Conservation (phyloP, 768 basidiomycete genomes). For the Rickenella mellea region DNA sequence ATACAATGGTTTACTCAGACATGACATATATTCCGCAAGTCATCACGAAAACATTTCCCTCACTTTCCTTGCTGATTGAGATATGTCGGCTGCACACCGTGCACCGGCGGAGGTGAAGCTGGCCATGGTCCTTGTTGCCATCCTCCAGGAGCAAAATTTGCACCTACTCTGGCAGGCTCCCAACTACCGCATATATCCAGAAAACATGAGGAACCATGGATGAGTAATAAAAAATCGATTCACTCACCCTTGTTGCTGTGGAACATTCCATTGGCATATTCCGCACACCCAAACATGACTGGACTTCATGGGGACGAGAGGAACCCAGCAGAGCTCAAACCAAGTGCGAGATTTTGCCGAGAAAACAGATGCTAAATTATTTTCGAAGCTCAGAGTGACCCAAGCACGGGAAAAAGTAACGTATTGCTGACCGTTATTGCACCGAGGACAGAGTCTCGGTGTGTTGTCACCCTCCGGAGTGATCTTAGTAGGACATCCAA, state of each 20-base stretch:
- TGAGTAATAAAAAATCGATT: background rate
- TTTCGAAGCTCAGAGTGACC: background rate
- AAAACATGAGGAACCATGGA: background rate
- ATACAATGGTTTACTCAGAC: background rate
- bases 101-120: background rate
- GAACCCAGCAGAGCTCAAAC: slow-evolving; percentile 73
- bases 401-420: background rate
- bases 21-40: too few relatives aligned
- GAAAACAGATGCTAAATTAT: slow-evolving; percentile 43
- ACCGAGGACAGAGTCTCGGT: slow-evolving; percentile 56
- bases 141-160: background rate
- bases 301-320: slow-evolving; percentile 53
- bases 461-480: slow-evolving; percentile 44
- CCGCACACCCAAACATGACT: slow-evolving; percentile 62
- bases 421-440: slow-evolving; percentile 55
- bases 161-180: slow-evolving; percentile 12
- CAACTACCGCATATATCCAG: slow-evolving; percentile 8
- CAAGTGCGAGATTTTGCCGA: slow-evolving; percentile 57
- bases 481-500: slow-evolving; percentile 56
- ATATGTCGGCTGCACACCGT: background rate
- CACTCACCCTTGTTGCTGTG: slow-evolving; percentile 40
- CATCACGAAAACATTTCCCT: background rate
- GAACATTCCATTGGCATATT: slow-evolving; percentile 59
- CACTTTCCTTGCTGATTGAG: background rate
- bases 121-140: background rate